Evolutionary conservation across 1,139 yeast genomes (phyloP).

Genomic region (Taphrina pruni): DNA sequence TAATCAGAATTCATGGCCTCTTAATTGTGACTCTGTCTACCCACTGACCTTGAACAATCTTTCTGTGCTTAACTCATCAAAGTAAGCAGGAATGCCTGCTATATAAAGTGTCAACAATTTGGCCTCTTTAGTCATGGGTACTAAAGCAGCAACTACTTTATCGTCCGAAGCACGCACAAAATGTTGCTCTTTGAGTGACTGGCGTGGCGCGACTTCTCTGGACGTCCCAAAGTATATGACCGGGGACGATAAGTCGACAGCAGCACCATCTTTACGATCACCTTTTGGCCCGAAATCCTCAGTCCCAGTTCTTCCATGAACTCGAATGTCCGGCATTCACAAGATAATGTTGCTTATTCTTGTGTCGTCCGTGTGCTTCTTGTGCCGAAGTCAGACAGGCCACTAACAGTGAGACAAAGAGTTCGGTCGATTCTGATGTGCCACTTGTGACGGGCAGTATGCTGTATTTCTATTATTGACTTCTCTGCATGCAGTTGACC

Average conservation of each 20-base stretch:
- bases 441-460: no score
- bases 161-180: conserved; percentile 25
- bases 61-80: conserved; percentile 49
- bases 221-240: conserved; percentile 42
- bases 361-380: no score
- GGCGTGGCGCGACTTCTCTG: conserved; percentile 26
- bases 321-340: neutral
- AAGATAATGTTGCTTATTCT: neutral
- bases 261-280: conserved; percentile 3
- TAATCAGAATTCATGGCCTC: neutral
- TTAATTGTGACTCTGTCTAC: no score
- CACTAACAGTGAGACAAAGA: no score
- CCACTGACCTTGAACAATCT: conserved; percentile 45
- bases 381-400: no score
- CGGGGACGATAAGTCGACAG: conserved; percentile 40
- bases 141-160: conserved; percentile 23
- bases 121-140: conserved; percentile 48
- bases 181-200: conserved; percentile 21
- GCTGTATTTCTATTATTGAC: no score
- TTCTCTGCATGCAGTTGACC: no score
- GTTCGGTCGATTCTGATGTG: no score
- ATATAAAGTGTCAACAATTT: conserved; percentile 51
- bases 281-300: neutral
- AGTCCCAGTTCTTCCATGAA: neutral
- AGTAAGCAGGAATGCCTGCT: conserved; percentile 49